A percentile compares a stretch with the other conserved stretches of the same genome.
phyloP scores from a whole-genome alignment of 768 basidiomycete genomes.

The Tulasnella sp. region DNA sequence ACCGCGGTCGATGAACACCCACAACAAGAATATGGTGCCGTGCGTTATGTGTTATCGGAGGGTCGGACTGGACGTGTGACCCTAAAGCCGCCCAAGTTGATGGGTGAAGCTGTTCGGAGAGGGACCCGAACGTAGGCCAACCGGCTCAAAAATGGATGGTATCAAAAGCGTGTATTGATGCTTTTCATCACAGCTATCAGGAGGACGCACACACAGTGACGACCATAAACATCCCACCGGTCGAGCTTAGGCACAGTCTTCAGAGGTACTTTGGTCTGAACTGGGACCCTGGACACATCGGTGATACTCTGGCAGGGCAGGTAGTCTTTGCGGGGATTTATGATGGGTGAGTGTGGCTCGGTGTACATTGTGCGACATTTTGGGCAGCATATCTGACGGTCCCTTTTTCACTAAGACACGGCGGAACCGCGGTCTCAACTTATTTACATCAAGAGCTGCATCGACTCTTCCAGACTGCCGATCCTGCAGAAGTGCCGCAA shows the following conservation, averaged over 20 bases:
- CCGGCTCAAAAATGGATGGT: too few species aligned
- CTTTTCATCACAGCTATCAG: constrained; percentile 50
- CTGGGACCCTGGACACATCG: constrained; percentile 56
- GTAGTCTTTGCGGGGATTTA: constrained; percentile 83
- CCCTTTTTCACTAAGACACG: constrained; percentile 40
- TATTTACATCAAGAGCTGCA: constrained; percentile 80
- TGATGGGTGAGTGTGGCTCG: constrained; percentile 52
- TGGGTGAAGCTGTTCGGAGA: constrained; percentile 63
- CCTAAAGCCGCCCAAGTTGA: constrained; percentile 62
- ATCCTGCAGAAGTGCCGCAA: constrained; percentile 62
- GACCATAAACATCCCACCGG: constrained; percentile 61
- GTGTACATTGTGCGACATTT: neutral
- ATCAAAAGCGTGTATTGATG: constrained; percentile 22
- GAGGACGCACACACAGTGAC: constrained; percentile 78
- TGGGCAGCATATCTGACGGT: neutral
- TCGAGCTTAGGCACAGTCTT: constrained; percentile 56
- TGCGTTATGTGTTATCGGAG: constrained; percentile 12
- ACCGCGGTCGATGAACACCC: too few species aligned
- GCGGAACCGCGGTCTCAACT: constrained; percentile 80
- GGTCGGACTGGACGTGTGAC: constrained; percentile 40
- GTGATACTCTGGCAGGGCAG: constrained; percentile 53
- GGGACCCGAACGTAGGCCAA: constrained; percentile 54
- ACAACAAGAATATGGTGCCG: neutral
- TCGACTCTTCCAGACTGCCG: constrained; percentile 66
- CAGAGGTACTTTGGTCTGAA: constrained; percentile 50